Conservation (phyloP, 2,329 filamentous ascomycete species). For the Colletotrichum phormii region DNA sequence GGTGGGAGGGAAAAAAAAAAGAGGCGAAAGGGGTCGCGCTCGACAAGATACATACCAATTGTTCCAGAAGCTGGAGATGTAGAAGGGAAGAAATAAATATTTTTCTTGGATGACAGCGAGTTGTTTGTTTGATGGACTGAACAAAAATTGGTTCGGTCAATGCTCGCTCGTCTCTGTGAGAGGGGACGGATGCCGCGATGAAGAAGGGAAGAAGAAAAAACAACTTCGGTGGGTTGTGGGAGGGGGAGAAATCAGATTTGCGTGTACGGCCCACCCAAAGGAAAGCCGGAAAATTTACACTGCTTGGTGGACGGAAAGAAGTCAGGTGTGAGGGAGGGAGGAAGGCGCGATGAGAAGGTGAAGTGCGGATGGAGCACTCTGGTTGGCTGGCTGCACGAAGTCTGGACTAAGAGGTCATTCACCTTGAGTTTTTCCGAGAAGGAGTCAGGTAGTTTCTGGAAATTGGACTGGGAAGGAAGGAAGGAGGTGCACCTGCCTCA, state of each 20-base stretch:
- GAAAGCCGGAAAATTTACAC: background rate
- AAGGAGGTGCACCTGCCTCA: background rate
- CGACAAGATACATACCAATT: background rate
- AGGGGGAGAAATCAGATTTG: background rate
- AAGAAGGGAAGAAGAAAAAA: conserved; percentile 5
- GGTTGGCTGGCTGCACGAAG: background rate
- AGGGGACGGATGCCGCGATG: background rate
- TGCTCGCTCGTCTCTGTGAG: too few relatives aligned
- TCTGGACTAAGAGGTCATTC: background rate
- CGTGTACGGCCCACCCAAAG: background rate
- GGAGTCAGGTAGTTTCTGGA: background rate
- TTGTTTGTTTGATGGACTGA: background rate
- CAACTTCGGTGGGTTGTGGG: background rate
- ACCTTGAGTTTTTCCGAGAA: background rate
- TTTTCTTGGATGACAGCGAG: background rate
- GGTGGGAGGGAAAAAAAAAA: background rate
- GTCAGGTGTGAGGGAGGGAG: too few relatives aligned
- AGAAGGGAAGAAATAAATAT: background rate
- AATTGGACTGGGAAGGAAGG: background rate
- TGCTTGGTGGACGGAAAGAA: conserved; percentile 10
- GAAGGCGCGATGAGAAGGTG: background rate
- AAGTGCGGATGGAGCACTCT: conserved; percentile 1
- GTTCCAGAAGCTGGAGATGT: background rate
- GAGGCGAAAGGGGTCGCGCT: background rate
- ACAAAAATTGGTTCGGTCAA: background rate